Evolutionary conservation across 495 filamentous ascomycete genomes (phyloP), one percentile per base, ranked within the genome.

Genomic region (Penicillium malachiteum): DNA sequence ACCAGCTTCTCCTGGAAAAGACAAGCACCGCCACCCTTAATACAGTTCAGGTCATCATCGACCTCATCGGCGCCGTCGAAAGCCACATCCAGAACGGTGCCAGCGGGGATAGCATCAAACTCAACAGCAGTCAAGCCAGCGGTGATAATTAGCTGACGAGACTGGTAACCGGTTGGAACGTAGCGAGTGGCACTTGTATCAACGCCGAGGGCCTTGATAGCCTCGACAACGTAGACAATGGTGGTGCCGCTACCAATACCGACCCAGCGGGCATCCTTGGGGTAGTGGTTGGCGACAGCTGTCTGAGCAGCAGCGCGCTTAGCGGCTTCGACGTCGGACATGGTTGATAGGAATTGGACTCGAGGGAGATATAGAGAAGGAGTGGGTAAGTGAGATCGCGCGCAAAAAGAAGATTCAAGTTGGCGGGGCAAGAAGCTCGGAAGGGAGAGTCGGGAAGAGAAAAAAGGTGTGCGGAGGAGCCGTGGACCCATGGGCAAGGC

Each of bases 51-150:
- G 38, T 92, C 89, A 18, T 90, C 89, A 70, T 98, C 94, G 30
- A 98, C 91, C 77, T 98, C 94, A 69, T 98, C 94, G 18, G 94
- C 95, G 37, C 94, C 93, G 72, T 97, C 93, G 63, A 97, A 97
- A 32, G 86, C 86, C 31, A 97, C 86, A 64, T 96, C 92, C 48
- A 94, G 78, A 13, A 77, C 63, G 14, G 73, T 80, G 14, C 81
- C 76, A 16, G 77, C 68, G 7, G 89, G 85, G 50, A 93, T 69
- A 38, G 75, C 64, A 64, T 91, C 89, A 71, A 96, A 91, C 57
- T 85, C 83, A 12, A 91, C 81, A 3, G 93, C 84, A 7, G 76
- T 82, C 51, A 98, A 76, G 0, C 90, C 90, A 11, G 91, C 89
- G 37, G 77, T 73, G 44, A 87, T 71, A 67, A 98, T 95, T 34